Evolutionary conservation across 345 rosid species (phyloP), one percentile per base, ranked within the genome.

Genomic region (Barbarea vulgaris): DNA sequence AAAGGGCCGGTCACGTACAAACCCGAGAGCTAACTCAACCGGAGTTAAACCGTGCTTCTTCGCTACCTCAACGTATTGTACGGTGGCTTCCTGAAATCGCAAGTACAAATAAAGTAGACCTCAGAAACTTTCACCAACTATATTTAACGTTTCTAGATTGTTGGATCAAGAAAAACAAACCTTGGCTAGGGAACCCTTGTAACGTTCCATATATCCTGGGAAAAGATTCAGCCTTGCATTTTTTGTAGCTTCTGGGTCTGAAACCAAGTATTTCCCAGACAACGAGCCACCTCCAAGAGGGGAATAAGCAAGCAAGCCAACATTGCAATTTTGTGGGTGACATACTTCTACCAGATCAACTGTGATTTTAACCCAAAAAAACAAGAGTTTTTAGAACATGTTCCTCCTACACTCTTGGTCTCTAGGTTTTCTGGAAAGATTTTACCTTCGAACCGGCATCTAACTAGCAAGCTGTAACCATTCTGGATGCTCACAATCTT

Each of bases 401-500:
- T 21, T 62, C 51, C 24, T 62, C 51, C 24, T 44, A 22, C 25
- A 48, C 46, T n/a, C 13, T 7, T 61, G 36, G 24, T 51, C 21
- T 59, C 8, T 58, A 50, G 24, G 9, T 52, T 19, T 28, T 60
- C 9, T 30, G 33, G 18, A 67, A 52, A 56, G 50, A 70, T 56
- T 15, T 36, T 69, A 76, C 98, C 83, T 82, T 94, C 96, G 50
- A 86, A 89, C 18, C 59, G 88, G 52, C 80, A 77, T 79, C 97
- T 85, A 64, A 78, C 84, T 55, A 94, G 81, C 70, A 91, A 76
- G 84, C 95, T 94, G 80, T 91, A 93, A 84, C 64, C 84, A 80
- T 94, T 94, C 63, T 94, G 97, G 80, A 91, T 91, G 69, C 98
- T 93, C 58, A 91, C 86, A 28, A 94, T 94, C 87, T 94, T 91